Evolutionary conservation across 352 stramenopile genomes (phyloP), one percentile per base, ranked within the genome.

Genomic region (Pythium brachiatum): DNA sequence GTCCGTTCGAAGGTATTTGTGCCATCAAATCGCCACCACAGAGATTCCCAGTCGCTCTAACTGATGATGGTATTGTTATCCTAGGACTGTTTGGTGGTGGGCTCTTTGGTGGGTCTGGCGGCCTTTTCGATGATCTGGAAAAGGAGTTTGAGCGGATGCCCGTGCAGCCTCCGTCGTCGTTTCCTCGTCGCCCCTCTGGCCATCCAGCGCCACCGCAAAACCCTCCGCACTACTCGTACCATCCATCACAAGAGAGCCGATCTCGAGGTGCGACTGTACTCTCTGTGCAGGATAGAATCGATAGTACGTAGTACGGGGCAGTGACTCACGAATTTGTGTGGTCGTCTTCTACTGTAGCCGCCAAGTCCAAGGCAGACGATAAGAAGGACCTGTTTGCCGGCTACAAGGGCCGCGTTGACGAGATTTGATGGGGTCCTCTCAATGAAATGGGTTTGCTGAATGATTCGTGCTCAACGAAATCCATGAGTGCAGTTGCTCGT

Each of bases 211-310:
- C 68, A 1, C 83, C 78, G 2, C 62, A 75, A 3, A 88, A 79
- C 23, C 83, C 83, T 13, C 83, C 83, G 38, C 83, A 92, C 56
- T 92, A 92, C 44, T 90, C 83, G 7, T 92, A 84, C 58, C 83
- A 92, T 21, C 83, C 83, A 1, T 81, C 78, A 11, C 60, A 80
- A 36, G 70, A 73, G 0, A 70, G 66, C 46, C 41, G 29, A 8
- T 46, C 61, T 18, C 69, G 59, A 64, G 77, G 76, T 86, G 64
- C 1, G 58, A n/a, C 27, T 25, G 20, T 23, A 6, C 56, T n/a
- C n/a, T n/a, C n/a, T n/a, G n/a, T n/a, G n/a, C n/a, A n/a, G n/a
- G n/a, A n/a, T n/a, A n/a, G n/a, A n/a, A n/a, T n/a, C n/a, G n/a
- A n/a, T n/a, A n/a, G n/a, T n/a, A n/a, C n/a, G n/a, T n/a, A n/a